Percentiles rank a stretch among this genome's conserved stretches.
Conservation (phyloP, 768 basidiomycete genomes). For the Phanerochaete sordida region DNA sequence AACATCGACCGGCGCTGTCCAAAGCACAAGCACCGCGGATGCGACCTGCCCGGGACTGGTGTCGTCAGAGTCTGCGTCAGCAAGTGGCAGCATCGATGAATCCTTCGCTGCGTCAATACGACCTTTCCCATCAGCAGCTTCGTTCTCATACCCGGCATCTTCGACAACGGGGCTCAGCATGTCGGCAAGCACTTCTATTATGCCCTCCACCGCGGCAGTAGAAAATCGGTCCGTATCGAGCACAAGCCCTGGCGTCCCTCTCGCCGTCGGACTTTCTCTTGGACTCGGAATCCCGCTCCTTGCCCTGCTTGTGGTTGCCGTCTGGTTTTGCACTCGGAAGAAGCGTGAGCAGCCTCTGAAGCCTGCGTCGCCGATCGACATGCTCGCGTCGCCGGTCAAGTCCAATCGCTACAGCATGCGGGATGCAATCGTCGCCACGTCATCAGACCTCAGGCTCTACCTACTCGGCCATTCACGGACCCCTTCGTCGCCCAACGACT, state of each 20-base stretch:
- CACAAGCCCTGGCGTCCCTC: constrained; percentile 11
- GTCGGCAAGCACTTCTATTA: neutral
- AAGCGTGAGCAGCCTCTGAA: neutral
- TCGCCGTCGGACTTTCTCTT: constrained; percentile 31
- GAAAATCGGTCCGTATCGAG: constrained; percentile 15
- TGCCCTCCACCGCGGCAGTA: constrained; percentile 20
- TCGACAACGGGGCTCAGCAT: neutral
- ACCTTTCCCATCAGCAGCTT: neutral
- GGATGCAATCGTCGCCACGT: neutral
- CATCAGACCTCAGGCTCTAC: neutral
- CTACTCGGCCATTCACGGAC: neutral
- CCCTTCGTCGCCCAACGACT: neutral
- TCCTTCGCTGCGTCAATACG: neutral
- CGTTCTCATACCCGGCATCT: neutral
- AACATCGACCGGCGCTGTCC: constrained; percentile 16
- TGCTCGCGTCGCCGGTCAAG: neutral
- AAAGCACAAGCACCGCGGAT: constrained; percentile 27
- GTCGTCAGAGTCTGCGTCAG: constrained; percentile 13
- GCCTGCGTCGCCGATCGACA: neutral
- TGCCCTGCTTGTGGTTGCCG: constrained; percentile 18
- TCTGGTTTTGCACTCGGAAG: constrained; percentile 10
- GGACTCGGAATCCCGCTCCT: constrained; percentile 28
- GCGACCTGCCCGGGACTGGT: constrained; percentile 29
- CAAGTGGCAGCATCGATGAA: neutral
- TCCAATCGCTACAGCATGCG: neutral